Percentiles rank a stretch among this genome's conserved stretches.
These are phyloP conservation scores for Rhodotorula diobovata DNA, from an alignment of 768 basidiomycete species.

Conservation along the genomic window DNA sequence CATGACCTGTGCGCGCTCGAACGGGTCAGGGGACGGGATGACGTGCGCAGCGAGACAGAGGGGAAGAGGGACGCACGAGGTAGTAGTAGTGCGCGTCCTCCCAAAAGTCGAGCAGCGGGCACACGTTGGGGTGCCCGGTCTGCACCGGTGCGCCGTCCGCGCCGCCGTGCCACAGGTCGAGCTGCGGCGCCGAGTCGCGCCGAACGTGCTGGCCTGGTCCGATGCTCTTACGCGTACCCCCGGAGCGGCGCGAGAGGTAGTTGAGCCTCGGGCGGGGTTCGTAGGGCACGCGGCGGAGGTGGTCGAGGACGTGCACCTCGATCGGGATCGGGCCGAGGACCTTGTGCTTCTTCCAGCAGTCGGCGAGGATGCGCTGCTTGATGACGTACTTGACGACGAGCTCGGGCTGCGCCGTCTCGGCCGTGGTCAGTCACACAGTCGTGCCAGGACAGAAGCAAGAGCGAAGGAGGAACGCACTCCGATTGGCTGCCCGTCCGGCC, in stretches of 20 bases:
- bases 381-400: conserved; percentile 97
- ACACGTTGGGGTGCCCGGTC: conserved; percentile 91
- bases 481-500: conserved; percentile 61
- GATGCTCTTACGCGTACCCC: conserved; percentile 46
- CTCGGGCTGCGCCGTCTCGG: conserved; percentile 58
- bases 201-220: conserved; percentile 46
- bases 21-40: background rate
- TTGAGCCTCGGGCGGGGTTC: conserved; percentile 60
- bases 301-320: conserved; percentile 71
- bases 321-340: conserved; percentile 94
- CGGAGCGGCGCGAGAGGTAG: conserved; percentile 47
- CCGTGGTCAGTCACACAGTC: conserved; percentile 18
- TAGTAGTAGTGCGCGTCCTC: conserved; percentile 96
- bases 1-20: conserved; percentile 19
- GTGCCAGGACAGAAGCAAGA: background rate
- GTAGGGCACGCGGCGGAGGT: conserved; percentile 37
- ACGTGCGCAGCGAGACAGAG: conserved; percentile 48
- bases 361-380: conserved; percentile 94
- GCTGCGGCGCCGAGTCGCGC: conserved; percentile 24
- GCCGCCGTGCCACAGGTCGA: conserved; percentile 30
- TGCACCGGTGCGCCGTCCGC: conserved; percentile 59
- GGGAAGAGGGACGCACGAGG: conserved; percentile 62
- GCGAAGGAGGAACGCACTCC: conserved; percentile 60
- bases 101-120: conserved; percentile 90
- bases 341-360: conserved; percentile 98